phyloP scores from a whole-genome alignment of 768 basidiomycete genomes.

The Favolaschia claudopus region DNA sequence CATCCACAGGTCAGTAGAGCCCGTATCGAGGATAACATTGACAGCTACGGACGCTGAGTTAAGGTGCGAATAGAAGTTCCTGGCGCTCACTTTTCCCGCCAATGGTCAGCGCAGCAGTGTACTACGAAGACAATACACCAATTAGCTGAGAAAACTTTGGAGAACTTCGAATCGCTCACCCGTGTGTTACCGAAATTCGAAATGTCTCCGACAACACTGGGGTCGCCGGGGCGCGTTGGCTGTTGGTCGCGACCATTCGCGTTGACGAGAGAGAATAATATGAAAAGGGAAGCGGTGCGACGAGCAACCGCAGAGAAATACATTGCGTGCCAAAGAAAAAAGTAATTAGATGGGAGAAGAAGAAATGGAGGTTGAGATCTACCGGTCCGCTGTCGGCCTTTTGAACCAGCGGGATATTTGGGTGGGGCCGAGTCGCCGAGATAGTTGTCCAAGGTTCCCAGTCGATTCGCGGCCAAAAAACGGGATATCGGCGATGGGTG shows the following conservation, averaged over 20 bases:
- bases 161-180: neutral
- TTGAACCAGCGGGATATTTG: too few species aligned
- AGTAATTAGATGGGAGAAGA: too few species aligned
- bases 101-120: neutral
- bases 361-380: too few species aligned
- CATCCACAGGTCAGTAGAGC: conserved; percentile 19
- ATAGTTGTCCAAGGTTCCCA: too few species aligned
- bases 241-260: conserved; percentile 10
- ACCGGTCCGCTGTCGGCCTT: too few species aligned
- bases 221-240: neutral
- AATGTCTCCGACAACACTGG: conserved; percentile 3
- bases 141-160: neutral
- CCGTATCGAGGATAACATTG: conserved; percentile 16
- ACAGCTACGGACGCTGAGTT: neutral
- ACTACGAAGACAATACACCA: neutral
- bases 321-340: too few species aligned
- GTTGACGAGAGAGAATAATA: neutral
- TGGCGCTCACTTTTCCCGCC: too few species aligned
- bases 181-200: neutral
- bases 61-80: too few species aligned
- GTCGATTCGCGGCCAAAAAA: too few species aligned
- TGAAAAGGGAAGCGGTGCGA: neutral
- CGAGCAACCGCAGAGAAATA: too few species aligned
- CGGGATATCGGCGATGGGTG: too few species aligned
- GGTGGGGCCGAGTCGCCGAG: too few species aligned